Evolutionary conservation across 2,329 filamentous ascomycete species (phyloP), one percentile per base, ranked within the genome.

Genomic region (Pseudocercospora cruenta): DNA sequence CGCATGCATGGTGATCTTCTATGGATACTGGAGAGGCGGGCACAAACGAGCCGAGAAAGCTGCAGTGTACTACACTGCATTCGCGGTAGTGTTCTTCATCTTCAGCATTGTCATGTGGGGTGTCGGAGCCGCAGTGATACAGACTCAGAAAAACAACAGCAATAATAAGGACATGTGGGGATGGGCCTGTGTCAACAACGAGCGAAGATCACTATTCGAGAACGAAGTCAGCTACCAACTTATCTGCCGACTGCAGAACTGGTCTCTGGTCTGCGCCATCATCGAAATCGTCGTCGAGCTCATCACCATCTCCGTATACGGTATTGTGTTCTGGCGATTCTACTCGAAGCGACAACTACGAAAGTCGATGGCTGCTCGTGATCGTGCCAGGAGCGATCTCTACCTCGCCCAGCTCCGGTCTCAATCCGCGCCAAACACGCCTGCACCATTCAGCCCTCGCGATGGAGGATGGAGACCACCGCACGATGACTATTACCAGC

Each of bases 361-460:
- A 81, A 98, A 97, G 86, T 94, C 93, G 69, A 99, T 99, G 95
- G 91, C 96, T 78, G 85, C 91, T 78, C 93, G 95, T 74, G 95
- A 99, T 85, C 91, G 92, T 77, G 95, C 95, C 71, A 91, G 95
- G 69, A 94, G 92, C 68, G 94, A 98, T 78, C 88, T 99, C 70
- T 98, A 98, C 84, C 92, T 98, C 69, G 93, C 82, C 16, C 82
- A 84, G 63, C 80, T 84, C 16, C 81, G 82, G 63, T 80, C 88
- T 21, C 94, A 98, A 82, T 96, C 93, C 26, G 94, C 93, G 5
- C 55, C 55, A 4, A 36, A 36, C 31, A 58, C 55, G 3, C 94
- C 94, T 12, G 80, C 80, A 21, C 72, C 72, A 31, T 88, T 90
- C 78, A 91, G 90, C 80, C 79, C 85, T 28, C 83, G 86, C 72